Evolutionary conservation across 192 early-diverging fungal species (phyloP).

Genomic region (Coemansia sp.): DNA sequence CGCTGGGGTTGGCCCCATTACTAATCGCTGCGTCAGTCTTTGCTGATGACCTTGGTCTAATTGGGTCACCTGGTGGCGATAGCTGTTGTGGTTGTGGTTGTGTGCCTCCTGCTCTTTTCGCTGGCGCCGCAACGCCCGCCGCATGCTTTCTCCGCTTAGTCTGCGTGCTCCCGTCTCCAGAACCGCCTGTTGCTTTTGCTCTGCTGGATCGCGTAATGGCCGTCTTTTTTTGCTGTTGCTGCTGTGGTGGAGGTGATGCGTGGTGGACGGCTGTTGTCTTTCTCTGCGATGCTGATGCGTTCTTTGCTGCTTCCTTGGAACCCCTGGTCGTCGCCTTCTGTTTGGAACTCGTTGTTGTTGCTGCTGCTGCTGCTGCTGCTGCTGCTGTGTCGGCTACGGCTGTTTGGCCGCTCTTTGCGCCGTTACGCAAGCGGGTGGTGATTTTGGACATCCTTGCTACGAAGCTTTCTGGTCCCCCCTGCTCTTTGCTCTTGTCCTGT

Average conservation of each 20-base stretch:
- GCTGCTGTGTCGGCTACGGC: constrained; percentile 6
- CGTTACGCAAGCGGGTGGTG: constrained; percentile 35
- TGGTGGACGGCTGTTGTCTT: neutral
- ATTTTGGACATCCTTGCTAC: neutral
- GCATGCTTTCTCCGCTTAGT: constrained; percentile 2
- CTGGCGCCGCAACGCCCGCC: neutral
- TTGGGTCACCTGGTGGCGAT: constrained; percentile 5
- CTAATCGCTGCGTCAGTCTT: neutral
- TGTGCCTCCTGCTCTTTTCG: neutral
- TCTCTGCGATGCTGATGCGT: neutral
- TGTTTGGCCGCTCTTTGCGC: constrained; percentile 20
- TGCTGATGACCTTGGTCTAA: neutral
- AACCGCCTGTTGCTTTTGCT: neutral
- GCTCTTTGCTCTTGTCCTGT: neutral
- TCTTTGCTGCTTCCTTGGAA: neutral
- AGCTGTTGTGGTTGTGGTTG: neutral
- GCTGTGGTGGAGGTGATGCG: neutral
- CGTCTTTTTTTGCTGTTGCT: neutral
- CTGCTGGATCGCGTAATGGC: neutral
- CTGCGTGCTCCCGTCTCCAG: neutral
- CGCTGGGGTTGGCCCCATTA: neutral
- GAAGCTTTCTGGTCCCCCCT: neutral
- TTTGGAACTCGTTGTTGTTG: neutral
- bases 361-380: too few relatives aligned
- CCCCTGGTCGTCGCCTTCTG: constrained; percentile 10